A percentile compares a stretch with the other conserved stretches of the same genome.
These are phyloP conservation scores for Penicillium bovifimosum DNA, from an alignment of 495 filamentous ascomycete species.

Conservation along the genomic window DNA sequence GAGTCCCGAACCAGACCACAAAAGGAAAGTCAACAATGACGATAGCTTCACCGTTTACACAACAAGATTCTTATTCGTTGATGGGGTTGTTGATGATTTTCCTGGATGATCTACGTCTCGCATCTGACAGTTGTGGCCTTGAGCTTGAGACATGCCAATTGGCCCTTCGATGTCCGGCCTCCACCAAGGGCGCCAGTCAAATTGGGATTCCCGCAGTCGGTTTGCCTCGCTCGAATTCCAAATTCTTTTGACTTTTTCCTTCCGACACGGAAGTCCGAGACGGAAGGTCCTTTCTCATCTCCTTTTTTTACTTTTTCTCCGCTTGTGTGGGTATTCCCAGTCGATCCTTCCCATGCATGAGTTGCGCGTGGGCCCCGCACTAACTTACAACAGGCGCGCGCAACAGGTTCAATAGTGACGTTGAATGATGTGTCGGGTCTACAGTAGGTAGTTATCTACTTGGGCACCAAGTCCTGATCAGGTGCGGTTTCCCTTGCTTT, in stretches of 20 bases:
- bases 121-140: conserved; percentile 2
- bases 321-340: background rate
- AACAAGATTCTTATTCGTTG: background rate
- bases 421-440: background rate
- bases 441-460: background rate
- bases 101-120: conserved; percentile 4
- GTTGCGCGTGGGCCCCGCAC: background rate
- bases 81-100: background rate
- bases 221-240: conserved; percentile 4
- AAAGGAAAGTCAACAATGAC: background rate
- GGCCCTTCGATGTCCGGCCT: background rate
- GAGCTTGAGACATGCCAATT: background rate
- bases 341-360: background rate
- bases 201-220: background rate
- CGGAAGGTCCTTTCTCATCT: background rate
- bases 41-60: background rate
- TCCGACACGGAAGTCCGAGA: background rate
- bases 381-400: background rate
- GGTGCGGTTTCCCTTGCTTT: background rate
- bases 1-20: background rate
- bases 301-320: background rate
- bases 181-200: background rate
- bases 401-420: background rate
- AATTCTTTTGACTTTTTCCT: background rate
- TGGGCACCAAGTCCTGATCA: background rate